Evolutionary conservation across 352 stramenopile species (phyloP), one percentile per base, ranked within the genome.

Genomic region (Phytophthora podocarpi): DNA sequence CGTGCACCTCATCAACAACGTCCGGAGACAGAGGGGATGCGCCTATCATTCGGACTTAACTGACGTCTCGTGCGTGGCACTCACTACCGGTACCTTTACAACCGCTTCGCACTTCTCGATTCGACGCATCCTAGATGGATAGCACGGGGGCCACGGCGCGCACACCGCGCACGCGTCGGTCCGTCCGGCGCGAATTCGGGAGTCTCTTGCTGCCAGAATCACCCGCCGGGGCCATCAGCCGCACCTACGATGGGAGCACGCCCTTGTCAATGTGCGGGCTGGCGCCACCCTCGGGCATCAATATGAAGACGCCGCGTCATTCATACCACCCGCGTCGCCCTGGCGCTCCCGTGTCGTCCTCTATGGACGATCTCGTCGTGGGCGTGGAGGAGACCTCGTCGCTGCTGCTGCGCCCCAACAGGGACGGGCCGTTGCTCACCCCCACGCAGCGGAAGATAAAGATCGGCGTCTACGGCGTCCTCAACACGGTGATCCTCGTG

Each of bases 401-500:
- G 30, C 55, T 78, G 40, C 21, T 78, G 32, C 43, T 37, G 18
- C 21, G 4, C 32, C 10, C 5, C 6, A 5, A 7, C 3, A 42
- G 37, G 23, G 62, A 67, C 24, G 53, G 41, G 3, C 52, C 64
- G 0, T 35, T 64, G 40, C 67, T 77, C 3, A 35, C 41, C 9
- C 48, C 63, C 13, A 58, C 55, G 24, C 52, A 68, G 28, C 67
- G 57, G n/a, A 71, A 62, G 45, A 58, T 88, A 67, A 89, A 89
- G 64, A 79, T 93, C 52, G 82, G 69, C 3, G 62, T 97, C 16
- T 97, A 96, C 49, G 89, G 89, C n/a, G 63, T 96, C 32, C 86
- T 98, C 57, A 98, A 98, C 73, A 95, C 95, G 6, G 91, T 98
- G 37, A 98, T 98, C 64, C 84, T 94, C 42, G 86, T 98, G 30